Base-by-base conservation (phyloP, 768 basidiomycete genomes). In the Termitomyces sp. region DNA sequence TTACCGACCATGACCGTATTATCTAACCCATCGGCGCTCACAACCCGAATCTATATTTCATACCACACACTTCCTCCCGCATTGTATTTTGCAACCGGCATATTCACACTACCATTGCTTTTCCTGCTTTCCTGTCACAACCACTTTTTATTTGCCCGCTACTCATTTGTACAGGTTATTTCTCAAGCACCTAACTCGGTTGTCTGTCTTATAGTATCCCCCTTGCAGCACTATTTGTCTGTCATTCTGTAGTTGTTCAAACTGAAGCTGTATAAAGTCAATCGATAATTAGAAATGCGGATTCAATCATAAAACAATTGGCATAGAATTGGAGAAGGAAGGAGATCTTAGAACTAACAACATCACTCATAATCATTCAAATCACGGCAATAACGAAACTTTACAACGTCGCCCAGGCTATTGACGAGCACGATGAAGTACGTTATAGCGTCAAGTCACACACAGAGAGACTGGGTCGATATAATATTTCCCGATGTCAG, bases 1-100 rank as follows among this genome's bases (percentile, higher is more conserved):
- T 69, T 72, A 75, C 40, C 56, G 56, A 42, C n/a, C 60, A 51
- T 52, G 51, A 46, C 56, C 57, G 53, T 61, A 60, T 55, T 57
- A 74, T 74, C 72, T 75, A 72, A 62, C 20, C 9, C 70, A 71
- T 73, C 61, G 68, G 66, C 70, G 69, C 65, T 67, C 69, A 72
- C 74, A 71, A 70, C 71, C 73, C 68, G 59, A 65, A 65, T 65
- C 61, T 65, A 65, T 78, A 78, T 77, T 66, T 68, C 66, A 67
- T 67, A 72, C 67, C 42, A 71, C 65, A 69, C 66, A 66, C 81
- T 81, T 81, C 79, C 80, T 72, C 74, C 76, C 75, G 76, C 84
- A 86, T 82, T 88, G 86, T 88, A 88, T 84, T 83, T 78, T 84
- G 83, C 81, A 79, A 77, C 78, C 77, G 78, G 83, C 84, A 85